phyloP scores from a whole-genome alignment of 106 monocot genomes.

The Xerophyta viscosa region DNA sequence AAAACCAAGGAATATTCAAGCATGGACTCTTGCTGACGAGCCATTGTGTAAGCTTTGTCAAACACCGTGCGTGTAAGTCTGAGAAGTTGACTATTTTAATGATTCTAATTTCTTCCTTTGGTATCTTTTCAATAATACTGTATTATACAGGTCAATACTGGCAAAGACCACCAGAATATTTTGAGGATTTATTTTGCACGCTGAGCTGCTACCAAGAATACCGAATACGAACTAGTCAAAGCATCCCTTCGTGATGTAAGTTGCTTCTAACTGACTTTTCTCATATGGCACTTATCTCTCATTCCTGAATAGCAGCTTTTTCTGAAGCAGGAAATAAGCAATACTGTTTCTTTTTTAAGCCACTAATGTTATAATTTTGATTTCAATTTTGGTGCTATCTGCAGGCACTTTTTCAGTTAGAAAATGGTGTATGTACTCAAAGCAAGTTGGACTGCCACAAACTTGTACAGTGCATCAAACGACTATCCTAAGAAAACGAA shows the following conservation, averaged over 20 bases:
- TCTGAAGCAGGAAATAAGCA: constrained; percentile 2
- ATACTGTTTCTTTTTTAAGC: too few relatives aligned
- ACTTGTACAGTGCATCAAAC: constrained; percentile 59
- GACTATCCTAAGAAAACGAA: constrained; percentile 41
- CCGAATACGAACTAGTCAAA: constrained; percentile 72
- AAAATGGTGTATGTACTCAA: constrained; percentile 65
- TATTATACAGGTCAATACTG: constrained; percentile 52
- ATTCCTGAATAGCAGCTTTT: neutral
- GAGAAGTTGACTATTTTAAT: neutral
- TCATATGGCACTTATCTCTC: too few relatives aligned
- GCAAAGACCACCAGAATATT: constrained; percentile 77
- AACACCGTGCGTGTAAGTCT: constrained; percentile 64
- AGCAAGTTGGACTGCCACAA: constrained; percentile 86
- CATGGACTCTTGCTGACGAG: constrained; percentile 38
- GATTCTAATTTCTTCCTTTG: constrained; percentile 5
- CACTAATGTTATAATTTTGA: neutral
- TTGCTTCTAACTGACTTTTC: too few relatives aligned
- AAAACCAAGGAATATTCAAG: constrained; percentile 73
- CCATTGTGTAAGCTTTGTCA: constrained; percentile 98
- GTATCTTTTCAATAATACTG: too few relatives aligned
- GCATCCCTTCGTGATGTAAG: constrained; percentile 71
- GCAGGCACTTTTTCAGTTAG: constrained; percentile 90
- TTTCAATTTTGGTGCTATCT: neutral
- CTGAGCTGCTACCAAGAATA: constrained; percentile 73
- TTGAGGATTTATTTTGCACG: constrained; percentile 93